Evolutionary conservation across 495 filamentous ascomycete genomes (phyloP).

Genomic region (Thozetella sp.): DNA sequence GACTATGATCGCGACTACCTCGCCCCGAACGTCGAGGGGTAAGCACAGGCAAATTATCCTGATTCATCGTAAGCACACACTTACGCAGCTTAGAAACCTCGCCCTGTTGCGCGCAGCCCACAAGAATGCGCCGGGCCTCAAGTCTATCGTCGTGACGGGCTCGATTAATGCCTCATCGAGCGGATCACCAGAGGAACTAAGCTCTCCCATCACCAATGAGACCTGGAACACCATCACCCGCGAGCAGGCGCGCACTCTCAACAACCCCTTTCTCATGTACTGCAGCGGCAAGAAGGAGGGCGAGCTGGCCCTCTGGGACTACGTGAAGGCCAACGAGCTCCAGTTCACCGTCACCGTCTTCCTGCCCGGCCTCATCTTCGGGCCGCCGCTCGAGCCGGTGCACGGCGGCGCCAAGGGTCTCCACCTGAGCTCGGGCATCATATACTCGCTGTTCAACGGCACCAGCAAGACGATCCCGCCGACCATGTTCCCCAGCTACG

Average conservation of each 20-base stretch:
- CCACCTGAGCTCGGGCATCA: conserved; percentile 26
- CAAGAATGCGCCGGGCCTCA: conserved; percentile 23
- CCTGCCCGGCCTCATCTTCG: conserved; percentile 25
- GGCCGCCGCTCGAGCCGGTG: conserved; percentile 23
- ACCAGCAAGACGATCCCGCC: conserved; percentile 24
- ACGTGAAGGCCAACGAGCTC: conserved; percentile 24
- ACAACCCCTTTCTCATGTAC: conserved; percentile 27
- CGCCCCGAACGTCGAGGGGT: conserved; percentile 20
- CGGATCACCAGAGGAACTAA: conserved; percentile 23
- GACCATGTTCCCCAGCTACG: conserved; percentile 30
- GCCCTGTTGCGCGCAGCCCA: conserved; percentile 26
- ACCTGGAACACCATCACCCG: conserved; percentile 29
- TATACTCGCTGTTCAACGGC: conserved; percentile 34
- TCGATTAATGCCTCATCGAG: conserved; percentile 31
- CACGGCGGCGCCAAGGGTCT: conserved; percentile 20
- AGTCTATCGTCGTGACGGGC: conserved; percentile 35
- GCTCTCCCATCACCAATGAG: conserved; percentile 21
- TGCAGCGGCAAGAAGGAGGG: conserved; percentile 33
- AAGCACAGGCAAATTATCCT: conserved; percentile 3
- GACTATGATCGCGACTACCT: conserved; percentile 28
- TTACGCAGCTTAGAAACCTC: conserved; percentile 10
- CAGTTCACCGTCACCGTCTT: conserved; percentile 23
- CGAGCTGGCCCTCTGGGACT: conserved; percentile 31
- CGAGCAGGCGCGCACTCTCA: conserved; percentile 21
- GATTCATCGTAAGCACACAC: not conserved